Evolutionary conservation across 192 early-diverging fungal species (phyloP).

Genomic region (Coemansia sp.): DNA sequence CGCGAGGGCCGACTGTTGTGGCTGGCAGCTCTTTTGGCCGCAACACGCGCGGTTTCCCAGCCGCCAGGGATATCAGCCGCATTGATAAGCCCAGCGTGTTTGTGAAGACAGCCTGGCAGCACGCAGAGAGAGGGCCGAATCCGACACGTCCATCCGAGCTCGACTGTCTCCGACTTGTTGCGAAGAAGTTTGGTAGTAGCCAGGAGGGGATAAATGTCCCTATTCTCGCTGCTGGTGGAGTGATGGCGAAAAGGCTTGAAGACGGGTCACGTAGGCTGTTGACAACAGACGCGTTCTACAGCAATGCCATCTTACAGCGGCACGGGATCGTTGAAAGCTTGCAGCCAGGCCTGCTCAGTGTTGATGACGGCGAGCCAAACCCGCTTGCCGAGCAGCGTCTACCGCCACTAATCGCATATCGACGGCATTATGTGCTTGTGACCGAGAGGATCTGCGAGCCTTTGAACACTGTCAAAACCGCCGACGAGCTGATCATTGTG

Average conservation of each 20-base stretch:
- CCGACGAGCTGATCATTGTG: neutral
- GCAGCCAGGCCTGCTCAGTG: too few relatives aligned
- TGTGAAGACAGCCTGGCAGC: constrained; percentile 18
- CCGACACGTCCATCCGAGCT: neutral
- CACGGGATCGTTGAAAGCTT: too few relatives aligned
- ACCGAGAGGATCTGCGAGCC: neutral
- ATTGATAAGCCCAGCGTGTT: constrained; percentile 5
- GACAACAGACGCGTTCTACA: neutral
- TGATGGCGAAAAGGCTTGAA: neutral
- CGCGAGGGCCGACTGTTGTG: neutral
- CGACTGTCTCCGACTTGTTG: neutral
- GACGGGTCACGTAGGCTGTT: neutral
- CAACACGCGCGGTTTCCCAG: constrained; percentile 14
- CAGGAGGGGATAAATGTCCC: neutral
- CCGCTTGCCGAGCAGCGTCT: too few relatives aligned
- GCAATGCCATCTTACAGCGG: too few relatives aligned
- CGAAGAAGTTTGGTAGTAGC: neutral
- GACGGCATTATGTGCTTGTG: neutral
- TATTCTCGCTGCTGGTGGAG: constrained; percentile 2
- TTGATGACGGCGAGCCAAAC: too few relatives aligned
- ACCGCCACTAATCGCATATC: neutral
- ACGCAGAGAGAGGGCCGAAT: neutral
- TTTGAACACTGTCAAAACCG: neutral
- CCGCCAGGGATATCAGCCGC: neutral
- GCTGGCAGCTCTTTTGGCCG: constrained; percentile 4